Base-by-base conservation (phyloP, 768 basidiomycete species). In the Auricularia sp. region DNA sequence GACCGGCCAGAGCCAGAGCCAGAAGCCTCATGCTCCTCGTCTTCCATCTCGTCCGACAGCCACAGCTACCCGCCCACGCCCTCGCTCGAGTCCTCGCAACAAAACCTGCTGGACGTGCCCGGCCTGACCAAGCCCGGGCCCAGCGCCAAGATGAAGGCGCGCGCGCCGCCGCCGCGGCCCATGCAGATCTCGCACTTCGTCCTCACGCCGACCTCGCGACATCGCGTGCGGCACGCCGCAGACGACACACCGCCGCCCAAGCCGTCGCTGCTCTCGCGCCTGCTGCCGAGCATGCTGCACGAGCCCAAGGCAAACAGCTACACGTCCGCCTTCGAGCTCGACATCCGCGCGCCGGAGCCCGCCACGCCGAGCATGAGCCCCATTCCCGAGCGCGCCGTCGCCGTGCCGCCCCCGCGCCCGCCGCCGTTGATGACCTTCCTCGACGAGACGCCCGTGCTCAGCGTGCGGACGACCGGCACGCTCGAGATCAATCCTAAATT, bases 361-460 rank as follows among this genome's bases (percentile, higher is more conserved):
- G 36, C 51, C 68, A 10, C 29, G 56, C 18, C 35, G 18, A 33
- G 16, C 54, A 18, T 47, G 59, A 2, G 33, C 35, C 35, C n/a
- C 53, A 12, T 21, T 14, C 21, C n/a, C 59, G 33, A 35, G 11
- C 36, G 39, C 14, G 23, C 2, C 1, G 23, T 62, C 62, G 63
- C 70, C 33, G 68, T 70, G 63, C 67, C 73, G 7, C 66, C 70
- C 21, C 67, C 72, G 18, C 77, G 80, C 11, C 53, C 64, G 21
- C 73, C 76, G 0, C 81, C 85, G 3, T 74, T 91, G 14, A 76
- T 90, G 14, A 80, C 80, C 0, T 91, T 89, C 73, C 83, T 85
- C 64, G 90, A 92, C 71, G 83, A 76, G 42, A 91, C 90, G 2
- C 87, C 90, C 0, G 73, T 88, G 3, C 77, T 86, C 64, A 84